Percentiles rank a stretch among this genome's conserved stretches.
These are phyloP conservation scores for Fusarium luffae DNA, from an alignment of 2,329 filamentous ascomycete species.

Conservation along the genomic window DNA sequence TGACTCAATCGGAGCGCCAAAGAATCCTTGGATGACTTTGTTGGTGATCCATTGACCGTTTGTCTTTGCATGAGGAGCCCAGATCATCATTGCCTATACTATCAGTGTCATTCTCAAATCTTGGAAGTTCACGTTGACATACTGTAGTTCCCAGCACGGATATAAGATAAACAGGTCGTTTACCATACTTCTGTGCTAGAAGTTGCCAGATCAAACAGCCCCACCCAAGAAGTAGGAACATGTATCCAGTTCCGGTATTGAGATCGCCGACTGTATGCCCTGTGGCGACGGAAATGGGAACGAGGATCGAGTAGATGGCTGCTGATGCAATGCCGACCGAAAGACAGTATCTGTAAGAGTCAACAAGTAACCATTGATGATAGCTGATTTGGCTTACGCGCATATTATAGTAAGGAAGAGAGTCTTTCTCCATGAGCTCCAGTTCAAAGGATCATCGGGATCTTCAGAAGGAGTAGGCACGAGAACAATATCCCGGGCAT, in stretches of 20 bases:
- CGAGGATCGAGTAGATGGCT: background rate
- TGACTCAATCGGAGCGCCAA: conserved; percentile 58
- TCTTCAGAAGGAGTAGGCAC: conserved; percentile 1
- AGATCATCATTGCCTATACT: background rate
- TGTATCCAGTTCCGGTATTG: background rate
- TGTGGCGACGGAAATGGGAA: background rate
- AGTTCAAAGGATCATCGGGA: conserved; percentile 10
- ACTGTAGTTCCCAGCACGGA: background rate
- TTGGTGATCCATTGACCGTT: conserved; percentile 57
- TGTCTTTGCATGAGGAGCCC: background rate
- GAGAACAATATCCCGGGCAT: conserved; percentile 29
- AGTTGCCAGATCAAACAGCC: conserved; percentile 6
- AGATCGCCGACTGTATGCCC: background rate
- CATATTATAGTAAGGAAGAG: background rate
- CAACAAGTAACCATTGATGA: no score
- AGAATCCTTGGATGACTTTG: conserved; percentile 56
- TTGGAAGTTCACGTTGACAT: background rate
- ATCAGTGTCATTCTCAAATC: no score
- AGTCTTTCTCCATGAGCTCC: background rate
- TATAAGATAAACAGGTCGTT: background rate
- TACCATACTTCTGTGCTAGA: background rate
- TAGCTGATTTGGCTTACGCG: background rate
- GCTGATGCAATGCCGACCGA: background rate
- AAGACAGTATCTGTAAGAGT: background rate
- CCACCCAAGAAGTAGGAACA: conserved; percentile 9